These are phyloP conservation scores for Batrachochytrium dendrobatidis DNA, from an alignment of 371 early-diverging fungal genomes.

Conservation along the genomic window DNA sequence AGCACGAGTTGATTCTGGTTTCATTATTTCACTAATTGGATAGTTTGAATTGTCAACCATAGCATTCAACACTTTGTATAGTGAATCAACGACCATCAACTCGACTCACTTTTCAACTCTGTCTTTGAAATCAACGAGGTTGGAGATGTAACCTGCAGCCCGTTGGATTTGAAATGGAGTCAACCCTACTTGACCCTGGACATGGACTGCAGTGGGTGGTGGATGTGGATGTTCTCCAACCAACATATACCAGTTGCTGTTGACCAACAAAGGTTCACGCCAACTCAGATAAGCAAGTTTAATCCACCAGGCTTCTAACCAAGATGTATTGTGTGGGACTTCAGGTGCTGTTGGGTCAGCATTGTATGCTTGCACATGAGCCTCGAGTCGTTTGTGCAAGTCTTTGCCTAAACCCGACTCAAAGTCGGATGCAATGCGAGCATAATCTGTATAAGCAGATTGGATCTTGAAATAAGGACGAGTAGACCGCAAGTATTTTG, in stretches of 20 bases:
- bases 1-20: constrained; percentile 59
- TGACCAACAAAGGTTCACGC: constrained; percentile 72
- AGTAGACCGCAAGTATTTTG: constrained; percentile 61
- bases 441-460: background rate
- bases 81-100: too few relatives aligned
- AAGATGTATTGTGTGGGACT: too few relatives aligned
- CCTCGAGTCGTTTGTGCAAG: constrained; percentile 63
- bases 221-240: constrained; percentile 32
- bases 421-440: constrained; percentile 56
- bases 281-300: constrained; percentile 84
- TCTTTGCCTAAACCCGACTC: constrained; percentile 55
- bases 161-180: constrained; percentile 68
- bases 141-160: constrained; percentile 65
- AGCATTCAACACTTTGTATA: too few relatives aligned
- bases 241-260: constrained; percentile 78
- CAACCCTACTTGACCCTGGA: constrained; percentile 47
- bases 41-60: too few relatives aligned
- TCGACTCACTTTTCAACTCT: constrained; percentile 52
- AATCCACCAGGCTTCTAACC: constrained; percentile 82
- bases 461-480: constrained; percentile 40
- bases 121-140: constrained; percentile 66
- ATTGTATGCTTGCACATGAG: too few relatives aligned
- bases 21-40: constrained; percentile 44
- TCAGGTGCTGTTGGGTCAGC: constrained; percentile 45
- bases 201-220: too few relatives aligned